Conservation (phyloP, 495 filamentous ascomycete genomes). For the Diplogelasinospora grovesii region DNA sequence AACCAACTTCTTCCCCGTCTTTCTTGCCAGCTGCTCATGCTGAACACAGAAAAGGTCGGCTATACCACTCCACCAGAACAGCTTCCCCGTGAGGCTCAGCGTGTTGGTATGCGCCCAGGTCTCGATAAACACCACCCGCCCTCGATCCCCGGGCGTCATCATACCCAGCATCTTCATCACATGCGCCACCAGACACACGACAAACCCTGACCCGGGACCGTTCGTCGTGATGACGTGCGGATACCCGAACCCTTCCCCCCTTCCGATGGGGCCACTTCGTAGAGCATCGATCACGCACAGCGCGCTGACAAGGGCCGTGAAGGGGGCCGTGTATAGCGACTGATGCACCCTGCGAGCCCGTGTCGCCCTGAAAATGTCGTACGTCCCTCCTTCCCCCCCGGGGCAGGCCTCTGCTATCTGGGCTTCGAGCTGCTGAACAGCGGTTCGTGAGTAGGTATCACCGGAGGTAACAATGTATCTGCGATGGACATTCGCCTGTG, state of each 20-base stretch:
- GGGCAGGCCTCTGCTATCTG: constrained; percentile 19
- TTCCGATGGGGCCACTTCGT: constrained; percentile 17
- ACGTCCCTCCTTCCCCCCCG: constrained; percentile 29
- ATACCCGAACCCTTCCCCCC: constrained; percentile 27
- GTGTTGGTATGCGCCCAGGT: constrained; percentile 78
- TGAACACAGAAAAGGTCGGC: constrained; percentile 41
- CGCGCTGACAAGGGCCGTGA: constrained; percentile 43
- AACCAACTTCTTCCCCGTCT: constrained; percentile 6
- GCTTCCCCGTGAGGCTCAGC: constrained; percentile 71
- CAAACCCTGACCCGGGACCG: constrained; percentile 79
- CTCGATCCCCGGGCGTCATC: constrained; percentile 28
- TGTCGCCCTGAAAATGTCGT: constrained; percentile 55
- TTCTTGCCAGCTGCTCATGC: constrained; percentile 20
- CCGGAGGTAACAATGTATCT: constrained; percentile 77
- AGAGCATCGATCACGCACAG: constrained; percentile 48
- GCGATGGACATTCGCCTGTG: constrained; percentile 51
- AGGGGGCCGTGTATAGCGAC: constrained; percentile 59
- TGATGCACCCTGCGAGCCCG: constrained; percentile 76
- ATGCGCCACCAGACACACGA: constrained; percentile 64
- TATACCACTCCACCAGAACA: constrained; percentile 45
- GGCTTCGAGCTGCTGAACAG: constrained; percentile 28
- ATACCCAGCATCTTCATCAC: constrained; percentile 56
- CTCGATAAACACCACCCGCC: constrained; percentile 76
- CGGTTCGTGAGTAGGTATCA: constrained; percentile 58
- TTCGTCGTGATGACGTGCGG: constrained; percentile 69